These are phyloP conservation scores for Penicillium sp. DNA, from an alignment of 2,329 filamentous ascomycete genomes.

Conservation along the genomic window DNA sequence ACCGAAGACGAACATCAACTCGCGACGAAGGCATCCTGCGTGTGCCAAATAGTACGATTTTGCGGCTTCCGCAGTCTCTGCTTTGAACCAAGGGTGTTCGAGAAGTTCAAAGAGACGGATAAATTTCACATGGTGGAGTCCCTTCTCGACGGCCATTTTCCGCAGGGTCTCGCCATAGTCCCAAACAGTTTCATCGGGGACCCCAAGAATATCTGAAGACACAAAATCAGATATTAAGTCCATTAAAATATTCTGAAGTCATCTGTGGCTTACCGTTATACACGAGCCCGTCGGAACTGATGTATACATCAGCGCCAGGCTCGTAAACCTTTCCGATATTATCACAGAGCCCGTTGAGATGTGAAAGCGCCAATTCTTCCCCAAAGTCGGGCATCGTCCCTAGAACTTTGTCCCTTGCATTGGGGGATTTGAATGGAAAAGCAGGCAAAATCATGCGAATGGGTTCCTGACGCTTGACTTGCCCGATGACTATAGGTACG, in stretches of 20 bases:
- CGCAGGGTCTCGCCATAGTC: constrained; percentile 44
- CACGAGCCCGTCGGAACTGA: constrained; percentile 50
- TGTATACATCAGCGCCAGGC: constrained; percentile 46
- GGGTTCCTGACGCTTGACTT: constrained; percentile 24
- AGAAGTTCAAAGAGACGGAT: constrained; percentile 44
- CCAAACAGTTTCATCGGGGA: constrained; percentile 49
- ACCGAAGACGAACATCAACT: constrained; percentile 30
- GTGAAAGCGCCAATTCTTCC: constrained; percentile 47
- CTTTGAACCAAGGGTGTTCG: constrained; percentile 29
- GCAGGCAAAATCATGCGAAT: constrained; percentile 38
- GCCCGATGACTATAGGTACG: constrained; percentile 25
- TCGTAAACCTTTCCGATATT: constrained; percentile 45
- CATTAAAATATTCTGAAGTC: too few relatives aligned
- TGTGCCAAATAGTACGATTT: constrained; percentile 32
- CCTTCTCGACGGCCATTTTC: constrained; percentile 39
- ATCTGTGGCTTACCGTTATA: constrained; percentile 38
- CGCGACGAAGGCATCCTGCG: constrained; percentile 30
- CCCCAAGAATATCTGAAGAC: constrained; percentile 42
- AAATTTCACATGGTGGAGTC: constrained; percentile 39
- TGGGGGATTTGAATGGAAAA: constrained; percentile 37
- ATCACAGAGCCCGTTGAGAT: constrained; percentile 46
- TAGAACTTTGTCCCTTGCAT: constrained; percentile 36
- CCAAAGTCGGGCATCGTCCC: constrained; percentile 48
- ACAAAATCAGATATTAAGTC: neutral
- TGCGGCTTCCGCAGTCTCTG: constrained; percentile 22